Evolutionary conservation across 2,329 filamentous ascomycete genomes (phyloP), one percentile per base, ranked within the genome.

Genomic region (Delphinella strobiligena): DNA sequence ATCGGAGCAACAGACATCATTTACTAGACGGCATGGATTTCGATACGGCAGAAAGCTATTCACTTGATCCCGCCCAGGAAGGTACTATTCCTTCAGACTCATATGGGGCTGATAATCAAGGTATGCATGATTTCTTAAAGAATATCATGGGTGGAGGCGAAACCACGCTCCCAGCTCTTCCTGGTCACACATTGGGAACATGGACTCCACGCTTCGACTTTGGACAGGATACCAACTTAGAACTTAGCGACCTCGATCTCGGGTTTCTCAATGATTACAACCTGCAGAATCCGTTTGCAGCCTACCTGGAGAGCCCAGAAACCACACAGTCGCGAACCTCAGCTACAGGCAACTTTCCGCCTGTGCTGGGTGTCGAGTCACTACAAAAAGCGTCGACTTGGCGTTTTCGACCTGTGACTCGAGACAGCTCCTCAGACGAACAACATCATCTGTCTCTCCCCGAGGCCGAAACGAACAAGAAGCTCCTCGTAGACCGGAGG

Each of bases 211-310:
- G 63, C 16, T 56, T 66, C 46, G 64, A 66, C 35, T 61, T 63
- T 42, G 63, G 60, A 34, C 61, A 66, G 12, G 59, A 67, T 39
- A 59, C 63, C 30, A 62, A 66, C 39, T 54, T 67, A 39, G 61
- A 64, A 31, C 51, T 68, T 14, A 65, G 62, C 37, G 63, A 64
- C 38, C 47, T 66, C 19, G 65, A 68, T 45, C 51, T 67, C 30
- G 59, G 56, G 32, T 59, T 67, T 32, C 53, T 67, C 4, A 63
- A 67, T 37, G 59, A 61, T 8, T 66, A 66, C 49, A 67, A 64
- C 45, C 59, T 62, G 10, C 56, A 62, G 5, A 57, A 63, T 32
- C 62, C 63, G 0, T 66, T 67, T 45, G 57, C 61, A 38, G 51
- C 51, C 5, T 58, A 54, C 3, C 53, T 59, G 17, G 52, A 52